These are phyloP conservation scores for Berkeleyomyces rouxiae DNA, from an alignment of 2,329 filamentous ascomycete species.

Conservation along the genomic window DNA sequence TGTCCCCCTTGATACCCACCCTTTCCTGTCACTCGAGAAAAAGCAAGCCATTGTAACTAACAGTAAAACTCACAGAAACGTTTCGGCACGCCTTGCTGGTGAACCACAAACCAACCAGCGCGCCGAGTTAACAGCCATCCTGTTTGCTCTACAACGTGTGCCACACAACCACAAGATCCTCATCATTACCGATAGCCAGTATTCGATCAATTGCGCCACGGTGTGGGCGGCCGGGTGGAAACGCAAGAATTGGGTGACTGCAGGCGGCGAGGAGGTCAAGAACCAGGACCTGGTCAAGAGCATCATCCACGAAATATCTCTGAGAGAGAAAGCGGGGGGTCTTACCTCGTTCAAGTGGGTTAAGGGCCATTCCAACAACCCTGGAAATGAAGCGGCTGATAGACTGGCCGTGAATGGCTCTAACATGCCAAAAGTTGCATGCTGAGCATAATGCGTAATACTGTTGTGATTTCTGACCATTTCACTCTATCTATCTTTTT, in stretches of 20 bases:
- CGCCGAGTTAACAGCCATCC: conserved; percentile 80
- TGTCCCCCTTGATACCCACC: conserved; percentile 13
- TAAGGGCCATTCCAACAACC: conserved; percentile 61
- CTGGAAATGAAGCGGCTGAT: conserved; percentile 71
- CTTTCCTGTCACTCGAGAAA: neutral
- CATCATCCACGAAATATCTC: conserved; percentile 53
- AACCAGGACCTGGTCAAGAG: conserved; percentile 72
- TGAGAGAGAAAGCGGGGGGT: conserved; percentile 42
- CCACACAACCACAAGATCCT: conserved; percentile 50
- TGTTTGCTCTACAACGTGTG: conserved; percentile 63
- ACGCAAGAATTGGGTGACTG: conserved; percentile 60
- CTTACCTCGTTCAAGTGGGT: conserved; percentile 70
- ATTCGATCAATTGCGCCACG: conserved; percentile 78
- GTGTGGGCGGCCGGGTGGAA: conserved; percentile 70
- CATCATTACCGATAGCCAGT: conserved; percentile 80
- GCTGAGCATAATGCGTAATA: neutral
- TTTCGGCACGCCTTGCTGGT: conserved; percentile 62
- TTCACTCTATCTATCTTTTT: neutral
- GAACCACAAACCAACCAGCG: conserved; percentile 80
- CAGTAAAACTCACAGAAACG: conserved; percentile 26
- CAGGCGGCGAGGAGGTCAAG: conserved; percentile 53
- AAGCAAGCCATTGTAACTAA: neutral
- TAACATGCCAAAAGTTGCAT: conserved; percentile 16
- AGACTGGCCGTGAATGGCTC: conserved; percentile 44
- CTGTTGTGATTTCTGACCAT: neutral